A percentile compares a stretch with the other conserved stretches of the same genome.
These are phyloP conservation scores for Mariannaea sp. DNA, from an alignment of 2,329 filamentous ascomycete genomes.

Conservation along the genomic window DNA sequence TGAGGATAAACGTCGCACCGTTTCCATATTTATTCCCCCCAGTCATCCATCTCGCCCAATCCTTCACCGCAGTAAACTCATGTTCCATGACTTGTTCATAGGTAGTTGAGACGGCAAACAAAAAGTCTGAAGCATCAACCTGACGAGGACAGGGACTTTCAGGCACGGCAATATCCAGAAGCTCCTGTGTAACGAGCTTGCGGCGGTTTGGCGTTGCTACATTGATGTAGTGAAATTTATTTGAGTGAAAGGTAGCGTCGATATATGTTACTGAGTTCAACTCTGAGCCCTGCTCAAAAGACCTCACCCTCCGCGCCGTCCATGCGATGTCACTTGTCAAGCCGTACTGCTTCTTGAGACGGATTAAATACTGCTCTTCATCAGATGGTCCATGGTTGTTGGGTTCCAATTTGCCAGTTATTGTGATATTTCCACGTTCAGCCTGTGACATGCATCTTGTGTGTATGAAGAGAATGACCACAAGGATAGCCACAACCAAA, in stretches of 20 bases:
- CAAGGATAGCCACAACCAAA: constrained; percentile 29
- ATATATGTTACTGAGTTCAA: constrained; percentile 39
- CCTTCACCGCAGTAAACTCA: constrained; percentile 46
- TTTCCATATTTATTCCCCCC: constrained; percentile 47
- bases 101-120: constrained; percentile 52
- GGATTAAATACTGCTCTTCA: constrained; percentile 42
- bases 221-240: constrained; percentile 37
- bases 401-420: constrained; percentile 20
- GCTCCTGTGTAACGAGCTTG: constrained; percentile 37
- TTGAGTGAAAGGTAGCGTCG: constrained; percentile 40
- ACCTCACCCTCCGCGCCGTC: constrained; percentile 43
- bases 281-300: constrained; percentile 36
- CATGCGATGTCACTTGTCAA: constrained; percentile 42
- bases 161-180: constrained; percentile 43
- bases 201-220: constrained; percentile 32
- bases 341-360: constrained; percentile 35
- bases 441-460: constrained; percentile 23
- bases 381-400: constrained; percentile 28
- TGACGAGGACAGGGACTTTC: constrained; percentile 39
- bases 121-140: constrained; percentile 47
- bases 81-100: constrained; percentile 46
- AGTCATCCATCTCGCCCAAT: constrained; percentile 54
- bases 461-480: constrained; percentile 38
- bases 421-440: constrained; percentile 3
- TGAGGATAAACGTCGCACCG: constrained; percentile 49